Percentiles rank a stretch among this genome's conserved stretches.
Conservation (phyloP, 78 protist species). For the slime mould (Dictyostelium discoideum) region DNA sequence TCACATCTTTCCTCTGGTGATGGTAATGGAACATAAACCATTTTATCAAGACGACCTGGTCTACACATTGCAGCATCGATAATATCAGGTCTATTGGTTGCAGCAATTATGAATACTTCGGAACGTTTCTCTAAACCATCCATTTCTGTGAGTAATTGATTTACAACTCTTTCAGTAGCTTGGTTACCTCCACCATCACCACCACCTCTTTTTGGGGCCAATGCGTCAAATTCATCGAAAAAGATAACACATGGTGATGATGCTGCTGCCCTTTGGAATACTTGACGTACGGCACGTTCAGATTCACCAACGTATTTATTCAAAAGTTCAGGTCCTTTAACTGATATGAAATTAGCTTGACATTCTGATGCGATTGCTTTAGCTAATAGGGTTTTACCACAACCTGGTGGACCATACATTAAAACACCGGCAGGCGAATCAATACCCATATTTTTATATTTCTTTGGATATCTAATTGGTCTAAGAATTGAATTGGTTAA, state of each 20-base stretch:
- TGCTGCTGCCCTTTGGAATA: conserved; percentile 94
- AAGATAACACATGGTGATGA: conserved; percentile 98
- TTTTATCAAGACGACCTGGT: conserved; percentile 98
- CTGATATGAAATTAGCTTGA: conserved; percentile 96
- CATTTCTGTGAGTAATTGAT: conserved; percentile 98
- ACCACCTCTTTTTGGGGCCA: conserved; percentile 93
- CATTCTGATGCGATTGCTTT: conserved; percentile 96
- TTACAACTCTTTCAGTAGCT: conserved; percentile 95
- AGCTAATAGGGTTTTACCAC: conserved; percentile 99
- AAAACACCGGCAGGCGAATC: conserved; percentile 80
- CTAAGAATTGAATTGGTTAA: conserved; percentile 80
- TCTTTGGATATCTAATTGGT: conserved; percentile 82
- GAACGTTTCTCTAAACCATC: conserved; percentile 96
- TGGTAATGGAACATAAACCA: conserved; percentile 98
- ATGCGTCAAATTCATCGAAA: conserved; percentile 99
- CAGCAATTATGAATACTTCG: conserved; percentile 96
- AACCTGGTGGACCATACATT: conserved; percentile 99
- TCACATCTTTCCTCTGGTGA: conserved; percentile 63
- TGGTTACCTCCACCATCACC: conserved; percentile 91
- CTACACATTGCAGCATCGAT: conserved; percentile 98
- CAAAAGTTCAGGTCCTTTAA: conserved; percentile 99
- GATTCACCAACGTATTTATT: conserved; percentile 99
- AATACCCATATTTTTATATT: conserved; percentile 68
- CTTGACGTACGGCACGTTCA: conserved; percentile 98
- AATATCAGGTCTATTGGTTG: conserved; percentile 98